These are phyloP conservation scores for Phanerochaete sordida DNA, from an alignment of 768 basidiomycete species.

Conservation along the genomic window DNA sequence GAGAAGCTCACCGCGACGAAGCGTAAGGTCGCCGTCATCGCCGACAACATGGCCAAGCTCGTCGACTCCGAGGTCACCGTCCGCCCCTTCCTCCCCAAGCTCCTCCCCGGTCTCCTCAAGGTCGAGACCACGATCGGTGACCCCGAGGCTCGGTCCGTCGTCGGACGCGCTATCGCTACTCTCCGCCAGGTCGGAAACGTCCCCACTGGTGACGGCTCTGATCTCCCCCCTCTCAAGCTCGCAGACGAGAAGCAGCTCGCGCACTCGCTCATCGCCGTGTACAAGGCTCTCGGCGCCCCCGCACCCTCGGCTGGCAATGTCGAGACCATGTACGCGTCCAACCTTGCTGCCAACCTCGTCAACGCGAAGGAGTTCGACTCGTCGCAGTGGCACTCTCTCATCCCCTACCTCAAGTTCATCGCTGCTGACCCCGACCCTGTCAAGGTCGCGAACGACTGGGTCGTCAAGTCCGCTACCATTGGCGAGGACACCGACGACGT, in stretches of 20 bases:
- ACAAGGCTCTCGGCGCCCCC: constrained; percentile 78
- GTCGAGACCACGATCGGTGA: constrained; percentile 93
- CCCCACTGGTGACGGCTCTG: constrained; percentile 84
- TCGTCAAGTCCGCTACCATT: constrained; percentile 83
- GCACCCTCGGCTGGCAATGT: constrained; percentile 56
- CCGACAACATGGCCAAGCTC: constrained; percentile 98
- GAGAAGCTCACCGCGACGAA: constrained; percentile 96
- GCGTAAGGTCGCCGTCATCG: constrained; percentile 96
- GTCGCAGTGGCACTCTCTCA: constrained; percentile 82
- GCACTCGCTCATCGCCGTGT: constrained; percentile 65
- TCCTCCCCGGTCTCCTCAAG: constrained; percentile 94
- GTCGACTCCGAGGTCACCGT: constrained; percentile 94
- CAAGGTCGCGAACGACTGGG: constrained; percentile 77
- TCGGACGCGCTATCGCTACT: constrained; percentile 89
- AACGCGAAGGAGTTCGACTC: constrained; percentile 92
- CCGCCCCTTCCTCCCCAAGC: constrained; percentile 94
- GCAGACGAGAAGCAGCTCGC: constrained; percentile 67
- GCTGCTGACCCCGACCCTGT: constrained; percentile 60
- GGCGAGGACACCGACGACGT: constrained; percentile 67
- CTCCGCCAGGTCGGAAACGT: constrained; percentile 95
- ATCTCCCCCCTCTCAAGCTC: constrained; percentile 82
- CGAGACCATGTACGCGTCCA: constrained; percentile 65
- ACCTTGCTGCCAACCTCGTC: constrained; percentile 82
- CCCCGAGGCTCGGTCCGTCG: constrained; percentile 94
- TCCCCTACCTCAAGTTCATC: constrained; percentile 71